Percentiles rank a stretch among this genome's conserved stretches.
Conservation (phyloP, 257 asterid species). For the Hygrophila difformis region DNA sequence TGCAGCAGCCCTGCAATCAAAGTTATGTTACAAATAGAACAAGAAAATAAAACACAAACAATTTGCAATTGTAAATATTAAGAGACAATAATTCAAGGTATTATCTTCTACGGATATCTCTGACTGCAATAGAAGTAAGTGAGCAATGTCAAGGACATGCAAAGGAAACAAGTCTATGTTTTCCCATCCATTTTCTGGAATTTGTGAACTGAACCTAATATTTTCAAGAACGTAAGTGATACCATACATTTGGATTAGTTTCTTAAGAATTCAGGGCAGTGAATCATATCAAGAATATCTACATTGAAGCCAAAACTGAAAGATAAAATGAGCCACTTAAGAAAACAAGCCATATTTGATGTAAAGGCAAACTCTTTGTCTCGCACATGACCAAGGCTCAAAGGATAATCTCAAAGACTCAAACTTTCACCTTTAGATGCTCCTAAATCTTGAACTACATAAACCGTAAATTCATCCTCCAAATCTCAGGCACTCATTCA, state of each 20-base stretch:
- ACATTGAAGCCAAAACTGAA: background rate
- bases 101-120: background rate
- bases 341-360: background rate
- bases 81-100: background rate
- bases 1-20: conserved; percentile 61
- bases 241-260: too few relatives aligned
- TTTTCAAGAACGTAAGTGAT: background rate
- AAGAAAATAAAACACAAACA: conserved; percentile 8
- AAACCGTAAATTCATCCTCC: too few relatives aligned
- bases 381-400: too few relatives aligned
- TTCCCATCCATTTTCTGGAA: background rate
- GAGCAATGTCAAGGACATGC: background rate
- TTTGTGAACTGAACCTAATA: background rate
- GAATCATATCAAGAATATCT: background rate
- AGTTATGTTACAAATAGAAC: conserved; percentile 8
- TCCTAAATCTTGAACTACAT: too few relatives aligned
- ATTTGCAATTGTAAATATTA: background rate
- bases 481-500: too few relatives aligned
- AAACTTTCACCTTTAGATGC: too few relatives aligned
- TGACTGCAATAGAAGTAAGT: background rate
- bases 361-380: too few relatives aligned
- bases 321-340: background rate
- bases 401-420: too few relatives aligned
- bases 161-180: conserved; percentile 4
- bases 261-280: too few relatives aligned